phyloP scores from a whole-genome alignment of 2,329 filamentous ascomycete genomes.

The Trichoderma sp. region DNA sequence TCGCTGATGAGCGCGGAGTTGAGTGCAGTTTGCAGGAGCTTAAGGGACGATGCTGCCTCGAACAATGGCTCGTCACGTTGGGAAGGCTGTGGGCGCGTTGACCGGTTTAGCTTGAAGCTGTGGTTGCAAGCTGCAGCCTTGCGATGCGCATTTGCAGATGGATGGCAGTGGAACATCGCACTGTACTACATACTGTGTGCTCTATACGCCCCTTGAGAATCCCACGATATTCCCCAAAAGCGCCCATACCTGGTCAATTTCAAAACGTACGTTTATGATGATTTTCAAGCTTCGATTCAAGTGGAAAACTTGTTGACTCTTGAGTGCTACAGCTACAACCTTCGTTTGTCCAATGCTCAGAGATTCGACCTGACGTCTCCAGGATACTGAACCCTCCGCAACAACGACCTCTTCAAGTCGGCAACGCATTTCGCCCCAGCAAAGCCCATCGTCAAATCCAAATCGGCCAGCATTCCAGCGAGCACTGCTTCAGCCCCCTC shows the following conservation, averaged over 20 bases:
- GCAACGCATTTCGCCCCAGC: constrained; percentile 51
- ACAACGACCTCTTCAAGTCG: constrained; percentile 41
- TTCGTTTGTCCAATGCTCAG: constrained; percentile 24
- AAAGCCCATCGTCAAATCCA: constrained; percentile 59
- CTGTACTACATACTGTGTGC: background rate
- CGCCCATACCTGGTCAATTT: no score
- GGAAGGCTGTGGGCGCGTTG: constrained; percentile 23
- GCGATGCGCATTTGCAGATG: background rate
- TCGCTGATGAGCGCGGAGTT: background rate
- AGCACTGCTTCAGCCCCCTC: constrained; percentile 59
- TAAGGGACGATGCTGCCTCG: background rate
- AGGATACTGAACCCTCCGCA: constrained; percentile 41
- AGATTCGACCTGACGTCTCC: constrained; percentile 41
- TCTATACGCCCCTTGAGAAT: no score
- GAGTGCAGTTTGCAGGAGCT: background rate
- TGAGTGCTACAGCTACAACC: no score
- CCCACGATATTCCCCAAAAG: no score
- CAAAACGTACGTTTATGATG: background rate
- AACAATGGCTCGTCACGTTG: constrained; percentile 18
- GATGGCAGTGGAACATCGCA: background rate
- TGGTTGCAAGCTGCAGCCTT: constrained; percentile 18
- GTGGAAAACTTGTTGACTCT: no score
- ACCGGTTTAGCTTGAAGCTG: constrained; percentile 14
- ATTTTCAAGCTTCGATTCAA: background rate
- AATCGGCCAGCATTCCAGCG: constrained; percentile 45